These are phyloP conservation scores for Pseudogymnoascus sp. DNA, from an alignment of 2,329 filamentous ascomycete genomes.

Conservation along the genomic window DNA sequence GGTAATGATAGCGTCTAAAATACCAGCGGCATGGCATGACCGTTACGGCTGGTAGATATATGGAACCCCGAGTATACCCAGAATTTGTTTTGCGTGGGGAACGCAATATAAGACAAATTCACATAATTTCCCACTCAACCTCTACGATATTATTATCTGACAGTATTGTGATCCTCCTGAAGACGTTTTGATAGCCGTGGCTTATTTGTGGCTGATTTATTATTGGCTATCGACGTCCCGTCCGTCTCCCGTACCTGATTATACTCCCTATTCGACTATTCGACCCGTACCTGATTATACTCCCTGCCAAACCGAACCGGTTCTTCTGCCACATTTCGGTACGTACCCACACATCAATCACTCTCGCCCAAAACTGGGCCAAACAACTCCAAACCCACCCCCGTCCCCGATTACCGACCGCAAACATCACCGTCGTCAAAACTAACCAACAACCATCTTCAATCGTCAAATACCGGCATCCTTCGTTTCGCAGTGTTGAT, in stretches of 20 bases:
- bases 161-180: too few species aligned
- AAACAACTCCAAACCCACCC: slow-evolving; percentile 7
- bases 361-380: slow-evolving; percentile 6
- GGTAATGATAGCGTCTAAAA: not conserved
- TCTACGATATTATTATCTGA: too few species aligned
- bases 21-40: not conserved
- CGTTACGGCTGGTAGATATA: not conserved
- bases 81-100: not conserved
- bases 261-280: too few species aligned
- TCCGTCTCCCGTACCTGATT: too few species aligned
- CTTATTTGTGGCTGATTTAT: too few species aligned
- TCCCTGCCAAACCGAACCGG: not conserved
- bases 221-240: too few species aligned
- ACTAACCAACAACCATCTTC: not conserved
- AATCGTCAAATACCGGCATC: slow-evolving; percentile 6
- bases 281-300: slow-evolving; percentile 10
- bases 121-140: not conserved
- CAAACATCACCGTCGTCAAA: slow-evolving; percentile 2
- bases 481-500: slow-evolving; percentile 10
- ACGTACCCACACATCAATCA: slow-evolving; percentile 6
- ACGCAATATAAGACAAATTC: not conserved
- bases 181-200: too few species aligned
- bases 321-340: not conserved
- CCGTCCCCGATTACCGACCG: slow-evolving; percentile 3
- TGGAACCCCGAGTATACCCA: not conserved